Evolutionary conservation across 1,139 yeast genomes (phyloP), one percentile per base, ranked within the genome.

Genomic region (Magnusiomyces ingens): DNA sequence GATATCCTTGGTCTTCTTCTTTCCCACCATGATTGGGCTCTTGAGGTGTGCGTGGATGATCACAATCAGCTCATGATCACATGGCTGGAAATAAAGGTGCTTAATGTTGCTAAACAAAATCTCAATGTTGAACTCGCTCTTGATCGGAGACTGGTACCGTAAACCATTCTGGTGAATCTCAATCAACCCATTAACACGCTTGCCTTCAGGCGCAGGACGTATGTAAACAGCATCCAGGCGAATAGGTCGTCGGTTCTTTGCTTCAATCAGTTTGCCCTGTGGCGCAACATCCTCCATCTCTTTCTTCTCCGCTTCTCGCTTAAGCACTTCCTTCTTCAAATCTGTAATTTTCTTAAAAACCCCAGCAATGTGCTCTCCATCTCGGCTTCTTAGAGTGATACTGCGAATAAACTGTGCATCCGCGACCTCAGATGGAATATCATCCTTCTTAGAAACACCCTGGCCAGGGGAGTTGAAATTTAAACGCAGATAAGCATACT

Each of bases 101-200:
- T 91, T 89, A 64, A 94, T 87, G 71, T 93, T 93, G 56, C 90
- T 82, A 68, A 90, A 93, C 60, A 93, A 72, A 45, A 93, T 81
- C 70, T 94, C 99, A 59, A 93, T 86, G 67, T 81, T 81, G 64
- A 90, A 95, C 63, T 91, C 98, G 18, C 83, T 75, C 65, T 91
- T 80, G 60, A 87, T 76, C 40, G 88, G 79, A 1, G 95, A 85
- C 67, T 88, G 95, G 70, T 93, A 93, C 64, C 98, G 80, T 59
- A 94, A 79, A 79, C 99, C 99, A 68, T 93, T 94, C 66, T 90
- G 96, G 70, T 93, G 99, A 58, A 93, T 89, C 60, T 89, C 90
- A 56, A 93, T 79, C 17, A 85, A 80, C 38, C 99, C 98, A 17
- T 97, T 94, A 41, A 86, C 83, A 69, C 96, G 88, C 70, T 91